A percentile compares a stretch with the other conserved stretches of the same genome.
Evolutionary conservation across 75 land plant species (phyloP).

Genomic region (Selaginella moellendorffii): DNA sequence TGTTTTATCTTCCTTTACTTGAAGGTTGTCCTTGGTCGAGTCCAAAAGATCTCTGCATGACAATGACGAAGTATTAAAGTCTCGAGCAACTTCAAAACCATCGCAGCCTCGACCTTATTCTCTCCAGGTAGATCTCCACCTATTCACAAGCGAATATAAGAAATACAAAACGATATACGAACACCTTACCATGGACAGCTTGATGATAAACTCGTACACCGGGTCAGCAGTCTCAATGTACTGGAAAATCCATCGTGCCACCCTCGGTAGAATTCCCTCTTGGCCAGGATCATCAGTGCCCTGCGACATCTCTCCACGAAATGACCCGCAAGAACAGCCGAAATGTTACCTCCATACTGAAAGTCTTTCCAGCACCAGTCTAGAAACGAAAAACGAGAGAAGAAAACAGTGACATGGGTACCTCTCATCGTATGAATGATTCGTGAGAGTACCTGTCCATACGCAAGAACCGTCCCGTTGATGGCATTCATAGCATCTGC

Average conservation of each 20-base stretch:
- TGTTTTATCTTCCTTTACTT: constrained; percentile 53
- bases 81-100: neutral
- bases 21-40: constrained; percentile 58
- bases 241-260: constrained; percentile 39
- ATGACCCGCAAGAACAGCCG: neutral
- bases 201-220: constrained; percentile 34
- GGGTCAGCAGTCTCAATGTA: constrained; percentile 29
- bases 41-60: constrained; percentile 66
- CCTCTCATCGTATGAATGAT: neutral
- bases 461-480: constrained; percentile 63
- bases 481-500: constrained; percentile 50
- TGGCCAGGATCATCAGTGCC: constrained; percentile 24
- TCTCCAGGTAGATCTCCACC: constrained; percentile 91
- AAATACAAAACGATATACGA: neutral
- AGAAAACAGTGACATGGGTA: neutral
- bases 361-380: constrained; percentile 90
- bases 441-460: constrained; percentile 50
- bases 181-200: constrained; percentile 60
- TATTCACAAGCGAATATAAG: constrained; percentile 5
- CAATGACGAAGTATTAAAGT: constrained; percentile 1
- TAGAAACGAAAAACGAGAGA: constrained; percentile 13
- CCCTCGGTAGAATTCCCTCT: constrained; percentile 60
- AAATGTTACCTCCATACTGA: constrained; percentile 58
- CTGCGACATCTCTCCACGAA: neutral
- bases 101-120: constrained; percentile 39